Percentiles rank a stretch among this genome's conserved stretches.
Conservation (phyloP, 1,284 basidiomycete species). For the Cryptococcus amylolentus region DNA sequence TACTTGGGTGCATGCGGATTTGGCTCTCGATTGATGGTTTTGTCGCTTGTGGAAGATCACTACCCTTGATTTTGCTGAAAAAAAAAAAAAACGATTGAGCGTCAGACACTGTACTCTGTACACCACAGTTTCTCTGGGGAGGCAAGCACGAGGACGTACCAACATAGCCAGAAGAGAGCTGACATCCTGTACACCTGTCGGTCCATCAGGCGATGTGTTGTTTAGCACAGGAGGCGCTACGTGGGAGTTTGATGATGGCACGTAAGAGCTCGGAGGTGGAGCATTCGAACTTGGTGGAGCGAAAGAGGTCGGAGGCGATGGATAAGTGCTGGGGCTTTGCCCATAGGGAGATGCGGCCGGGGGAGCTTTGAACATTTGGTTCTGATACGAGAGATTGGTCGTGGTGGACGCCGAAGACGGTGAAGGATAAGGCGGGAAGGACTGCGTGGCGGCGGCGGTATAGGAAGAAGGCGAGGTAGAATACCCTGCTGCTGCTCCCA, state of each 20-base stretch:
- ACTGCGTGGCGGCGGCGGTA: not conserved
- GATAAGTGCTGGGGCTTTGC: no score
- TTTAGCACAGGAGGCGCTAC: not conserved
- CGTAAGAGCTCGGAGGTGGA: not conserved
- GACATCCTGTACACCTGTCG: conserved; percentile 12
- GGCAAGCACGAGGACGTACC: conserved; percentile 6
- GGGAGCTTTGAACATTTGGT: no score
- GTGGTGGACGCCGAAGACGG: not conserved
- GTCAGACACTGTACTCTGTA: no score
- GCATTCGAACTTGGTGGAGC: not conserved
- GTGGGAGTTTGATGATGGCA: not conserved
- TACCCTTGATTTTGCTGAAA: no score
- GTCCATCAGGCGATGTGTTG: not conserved
- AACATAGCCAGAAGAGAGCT: conserved; percentile 20
- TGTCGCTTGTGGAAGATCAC: no score
- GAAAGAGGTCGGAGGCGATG: conserved; percentile 4
- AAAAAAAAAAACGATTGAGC: no score
- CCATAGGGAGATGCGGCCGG: no score
- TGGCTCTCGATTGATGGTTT: no score
- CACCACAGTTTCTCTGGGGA: not conserved
- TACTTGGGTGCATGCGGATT: no score
- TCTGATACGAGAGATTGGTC: not conserved
- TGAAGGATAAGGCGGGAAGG: not conserved
- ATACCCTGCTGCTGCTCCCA: not conserved
- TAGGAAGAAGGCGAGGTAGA: no score